Percentiles rank a stretch among this genome's conserved stretches.
Conservation (phyloP, 768 basidiomycete species). For the Daedaleopsis nitida region DNA sequence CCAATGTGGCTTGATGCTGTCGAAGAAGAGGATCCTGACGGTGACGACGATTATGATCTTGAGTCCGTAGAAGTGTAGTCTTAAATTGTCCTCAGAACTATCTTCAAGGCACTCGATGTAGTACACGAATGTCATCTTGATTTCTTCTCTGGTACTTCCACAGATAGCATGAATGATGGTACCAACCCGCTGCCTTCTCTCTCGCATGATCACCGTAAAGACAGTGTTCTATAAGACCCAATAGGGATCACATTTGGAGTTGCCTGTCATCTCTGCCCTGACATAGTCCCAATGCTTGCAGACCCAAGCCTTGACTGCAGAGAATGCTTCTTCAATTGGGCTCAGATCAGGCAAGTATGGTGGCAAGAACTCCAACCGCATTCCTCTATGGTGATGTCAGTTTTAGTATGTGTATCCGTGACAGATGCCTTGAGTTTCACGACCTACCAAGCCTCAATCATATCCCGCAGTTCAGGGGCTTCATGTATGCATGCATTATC, state of each 20-base stretch:
- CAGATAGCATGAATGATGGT: neutral
- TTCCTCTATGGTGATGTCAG: slow-evolving; percentile 16
- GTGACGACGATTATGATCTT: no score
- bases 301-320: slow-evolving; percentile 25
- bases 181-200: neutral
- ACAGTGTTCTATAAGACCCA: neutral
- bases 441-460: slow-evolving; percentile 34
- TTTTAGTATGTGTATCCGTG: neutral
- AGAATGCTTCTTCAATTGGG: slow-evolving; percentile 33
- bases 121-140: no score
- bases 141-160: no score
- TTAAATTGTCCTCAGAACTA: no score
- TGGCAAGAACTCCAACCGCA: slow-evolving; percentile 25
- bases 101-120: no score
- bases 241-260: neutral
- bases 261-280: neutral
- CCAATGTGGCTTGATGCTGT: no score
- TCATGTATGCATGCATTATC: slow-evolving; percentile 43
- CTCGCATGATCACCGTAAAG: slow-evolving; percentile 10
- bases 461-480: slow-evolving; percentile 26
- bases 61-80: no score
- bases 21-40: no score
- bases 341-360: slow-evolving; percentile 33
- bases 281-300: neutral
- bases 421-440: neutral